Evolutionary conservation across 257 asterid genomes (phyloP).

Genomic region (Asclepias syriaca): DNA sequence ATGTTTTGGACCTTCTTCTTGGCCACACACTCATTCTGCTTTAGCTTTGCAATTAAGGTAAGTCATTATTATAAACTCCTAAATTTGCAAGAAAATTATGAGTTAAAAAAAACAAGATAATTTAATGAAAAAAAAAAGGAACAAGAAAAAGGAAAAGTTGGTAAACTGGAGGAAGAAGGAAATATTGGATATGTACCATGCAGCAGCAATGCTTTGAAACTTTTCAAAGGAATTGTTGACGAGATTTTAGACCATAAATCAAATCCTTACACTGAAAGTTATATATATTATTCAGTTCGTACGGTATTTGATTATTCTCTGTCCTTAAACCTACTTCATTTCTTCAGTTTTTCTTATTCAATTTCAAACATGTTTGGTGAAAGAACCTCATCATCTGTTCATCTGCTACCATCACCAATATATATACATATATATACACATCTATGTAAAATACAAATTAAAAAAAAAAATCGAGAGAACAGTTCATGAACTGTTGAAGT

Average conservation of each 20-base stretch:
- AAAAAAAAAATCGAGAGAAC: too few relatives aligned
- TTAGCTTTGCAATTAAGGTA: conserved; percentile 25
- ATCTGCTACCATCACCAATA: not conserved
- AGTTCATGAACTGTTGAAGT: too few relatives aligned
- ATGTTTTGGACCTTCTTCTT: not conserved
- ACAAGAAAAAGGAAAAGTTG: too few relatives aligned
- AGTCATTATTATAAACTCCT: not conserved
- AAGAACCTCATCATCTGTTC: not conserved
- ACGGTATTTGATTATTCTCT: not conserved
- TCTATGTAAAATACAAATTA: too few relatives aligned
- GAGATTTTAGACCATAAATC: not conserved
- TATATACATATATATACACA: too few relatives aligned
- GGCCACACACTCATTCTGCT: conserved; percentile 8
- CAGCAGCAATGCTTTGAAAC: not conserved
- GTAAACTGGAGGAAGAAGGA: not conserved
- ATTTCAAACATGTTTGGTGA: not conserved
- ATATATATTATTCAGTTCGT: not conserved
- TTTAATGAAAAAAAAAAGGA: too few relatives aligned
- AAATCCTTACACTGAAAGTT: conserved; percentile 13
- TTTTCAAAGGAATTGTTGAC: conserved; percentile 2
- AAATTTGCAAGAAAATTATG: too few relatives aligned
- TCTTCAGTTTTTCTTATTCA: not conserved
- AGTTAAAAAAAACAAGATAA: too few relatives aligned
- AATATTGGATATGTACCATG: not conserved
- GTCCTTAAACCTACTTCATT: not conserved